phyloP scores from a whole-genome alignment of 805 yeast genomes.

The Saturnispora zaruensis region DNA sequence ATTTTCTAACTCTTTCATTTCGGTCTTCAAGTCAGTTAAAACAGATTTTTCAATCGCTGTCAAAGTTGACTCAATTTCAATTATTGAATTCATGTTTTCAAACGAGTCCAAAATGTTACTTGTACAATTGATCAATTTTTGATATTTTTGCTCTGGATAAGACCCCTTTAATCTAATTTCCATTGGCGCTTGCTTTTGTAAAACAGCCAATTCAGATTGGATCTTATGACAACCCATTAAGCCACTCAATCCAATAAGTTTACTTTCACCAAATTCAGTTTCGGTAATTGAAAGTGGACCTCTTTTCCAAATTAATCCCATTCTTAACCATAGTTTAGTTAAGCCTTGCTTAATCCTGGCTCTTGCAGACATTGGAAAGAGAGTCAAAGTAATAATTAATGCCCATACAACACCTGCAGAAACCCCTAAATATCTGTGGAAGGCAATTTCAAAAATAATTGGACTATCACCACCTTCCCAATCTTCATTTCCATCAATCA shows the following conservation, averaged over 20 bases:
- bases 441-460: slow-evolving; percentile 61
- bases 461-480: slow-evolving; percentile 68
- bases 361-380: slow-evolving; percentile 73
- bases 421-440: slow-evolving; percentile 70
- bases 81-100: slow-evolving; percentile 63
- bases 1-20: slow-evolving; percentile 61
- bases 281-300: slow-evolving; percentile 53
- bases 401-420: slow-evolving; percentile 74
- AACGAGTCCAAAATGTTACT: slow-evolving; percentile 63
- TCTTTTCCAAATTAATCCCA: slow-evolving; percentile 75
- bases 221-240: slow-evolving; percentile 38
- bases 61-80: slow-evolving; percentile 51
- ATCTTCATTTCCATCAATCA: slow-evolving; percentile 41
- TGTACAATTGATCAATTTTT: slow-evolving; percentile 43
- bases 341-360: slow-evolving; percentile 55
- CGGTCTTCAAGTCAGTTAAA: slow-evolving; percentile 43
- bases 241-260: slow-evolving; percentile 37
- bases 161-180: slow-evolving; percentile 70
- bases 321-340: slow-evolving; percentile 63
- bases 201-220: slow-evolving; percentile 49
- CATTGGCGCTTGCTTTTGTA: slow-evolving; percentile 63
- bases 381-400: slow-evolving; percentile 50
- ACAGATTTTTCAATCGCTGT: slow-evolving; percentile 47
- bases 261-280: slow-evolving; percentile 19
- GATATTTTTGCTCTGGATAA: slow-evolving; percentile 49